Conservation (phyloP, 129 eudicot genomes). For the Tanacetum coccineum region DNA sequence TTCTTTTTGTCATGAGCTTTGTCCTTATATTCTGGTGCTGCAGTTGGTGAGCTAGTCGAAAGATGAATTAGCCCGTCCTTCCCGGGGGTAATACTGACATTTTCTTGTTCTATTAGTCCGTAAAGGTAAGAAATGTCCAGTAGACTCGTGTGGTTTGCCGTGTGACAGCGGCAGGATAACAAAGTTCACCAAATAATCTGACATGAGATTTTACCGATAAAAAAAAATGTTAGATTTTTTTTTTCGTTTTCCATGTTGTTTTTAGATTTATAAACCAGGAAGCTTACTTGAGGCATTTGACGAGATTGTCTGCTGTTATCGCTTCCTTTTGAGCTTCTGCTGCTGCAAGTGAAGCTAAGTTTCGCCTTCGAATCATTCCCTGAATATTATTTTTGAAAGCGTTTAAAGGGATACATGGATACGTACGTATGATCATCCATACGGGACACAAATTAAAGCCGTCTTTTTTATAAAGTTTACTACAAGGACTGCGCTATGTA, state of each 20-base stretch:
- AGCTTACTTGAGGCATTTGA: constrained; percentile 67
- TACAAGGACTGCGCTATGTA: no score
- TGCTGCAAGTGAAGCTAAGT: constrained; percentile 74
- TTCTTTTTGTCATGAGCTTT: constrained; percentile 36
- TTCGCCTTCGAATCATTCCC: constrained; percentile 69
- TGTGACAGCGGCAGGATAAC: constrained; percentile 80
- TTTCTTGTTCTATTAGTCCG: constrained; percentile 58
- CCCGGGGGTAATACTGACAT: constrained; percentile 23
- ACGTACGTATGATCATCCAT: no score
- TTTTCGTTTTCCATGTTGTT: not conserved
- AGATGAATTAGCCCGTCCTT: constrained; percentile 32
- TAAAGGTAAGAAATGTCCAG: constrained; percentile 69
- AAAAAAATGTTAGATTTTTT: constrained; percentile 1
- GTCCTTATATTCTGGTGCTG: constrained; percentile 30
- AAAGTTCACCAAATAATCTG: constrained; percentile 81
- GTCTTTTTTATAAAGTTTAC: no score
- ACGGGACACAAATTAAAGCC: no score
- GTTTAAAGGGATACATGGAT: no score
- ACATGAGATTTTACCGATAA: constrained; percentile 15
- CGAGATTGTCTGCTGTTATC: constrained; percentile 61
- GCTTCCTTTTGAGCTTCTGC: constrained; percentile 95
- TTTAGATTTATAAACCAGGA: not conserved
- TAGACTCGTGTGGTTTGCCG: constrained; percentile 58
- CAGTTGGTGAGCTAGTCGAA: constrained; percentile 31
- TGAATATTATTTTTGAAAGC: no score